phyloP scores from a whole-genome alignment of 2,329 filamentous ascomycete genomes.

The Didymella pomorum region DNA sequence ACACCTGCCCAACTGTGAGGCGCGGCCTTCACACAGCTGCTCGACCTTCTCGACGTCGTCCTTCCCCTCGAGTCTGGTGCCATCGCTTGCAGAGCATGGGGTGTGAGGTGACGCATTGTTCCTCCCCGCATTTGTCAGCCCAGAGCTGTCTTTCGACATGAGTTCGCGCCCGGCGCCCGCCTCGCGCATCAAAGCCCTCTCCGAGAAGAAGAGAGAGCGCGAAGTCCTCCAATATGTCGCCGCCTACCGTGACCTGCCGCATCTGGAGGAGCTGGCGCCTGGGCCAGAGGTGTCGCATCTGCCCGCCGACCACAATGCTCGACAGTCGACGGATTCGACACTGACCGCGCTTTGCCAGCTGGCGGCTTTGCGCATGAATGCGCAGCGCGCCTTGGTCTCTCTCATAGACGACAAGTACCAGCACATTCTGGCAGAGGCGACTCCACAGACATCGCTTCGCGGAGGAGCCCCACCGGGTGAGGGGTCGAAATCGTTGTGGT shows the following conservation, averaged over 20 bases:
- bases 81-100: slow-evolving; percentile 11
- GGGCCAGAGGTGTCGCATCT: slow-evolving; percentile 14
- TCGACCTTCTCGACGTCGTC: slow-evolving; percentile 4
- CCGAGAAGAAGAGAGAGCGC: slow-evolving; percentile 36
- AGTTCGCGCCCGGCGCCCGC: slow-evolving; percentile 3
- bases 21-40: slow-evolving; percentile 7
- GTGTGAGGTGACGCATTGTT: neutral
- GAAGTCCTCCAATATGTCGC: slow-evolving; percentile 40
- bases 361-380: slow-evolving; percentile 45
- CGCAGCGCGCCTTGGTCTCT: slow-evolving; percentile 46
- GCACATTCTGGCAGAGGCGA: slow-evolving; percentile 52
- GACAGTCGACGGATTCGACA: slow-evolving; percentile 37
- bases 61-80: neutral
- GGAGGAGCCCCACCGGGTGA: neutral
- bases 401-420: slow-evolving; percentile 47
- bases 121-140: slow-evolving; percentile 4
- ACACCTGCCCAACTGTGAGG: slow-evolving; percentile 1
- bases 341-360: slow-evolving; percentile 49
- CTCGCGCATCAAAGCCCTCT: slow-evolving; percentile 11
- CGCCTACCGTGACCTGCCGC: slow-evolving; percentile 35
- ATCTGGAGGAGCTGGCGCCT: slow-evolving; percentile 22
- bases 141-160: slow-evolving; percentile 6
- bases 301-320: slow-evolving; percentile 29
- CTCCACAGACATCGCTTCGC: slow-evolving; percentile 38
- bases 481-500: slow-evolving; percentile 31